Conservation (phyloP, 495 filamentous ascomycete species). For the Trichoderma virens region DNA sequence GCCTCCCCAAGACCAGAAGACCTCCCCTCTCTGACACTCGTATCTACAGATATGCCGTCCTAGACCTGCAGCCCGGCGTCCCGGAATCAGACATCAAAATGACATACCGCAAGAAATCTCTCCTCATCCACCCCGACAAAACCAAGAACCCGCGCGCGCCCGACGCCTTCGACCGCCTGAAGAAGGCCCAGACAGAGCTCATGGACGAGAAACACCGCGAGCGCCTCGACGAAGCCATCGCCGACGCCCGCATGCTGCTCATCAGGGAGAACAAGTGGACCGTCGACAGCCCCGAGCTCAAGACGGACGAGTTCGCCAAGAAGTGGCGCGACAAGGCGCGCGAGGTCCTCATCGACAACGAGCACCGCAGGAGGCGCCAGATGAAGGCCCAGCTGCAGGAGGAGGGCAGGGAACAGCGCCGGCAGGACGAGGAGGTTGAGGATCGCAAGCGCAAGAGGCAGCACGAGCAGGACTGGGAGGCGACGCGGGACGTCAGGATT, state of each 20-base stretch:
- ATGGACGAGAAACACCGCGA: constrained; percentile 89
- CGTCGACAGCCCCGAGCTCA: constrained; percentile 77
- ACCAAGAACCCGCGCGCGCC: constrained; percentile 85
- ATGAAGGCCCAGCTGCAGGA: constrained; percentile 92
- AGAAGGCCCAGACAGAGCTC: constrained; percentile 84
- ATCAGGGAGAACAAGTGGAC: constrained; percentile 93
- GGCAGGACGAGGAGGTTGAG: constrained; percentile 79
- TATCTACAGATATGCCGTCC: constrained; percentile 68
- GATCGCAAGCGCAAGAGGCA: constrained; percentile 87
- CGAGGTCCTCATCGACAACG: constrained; percentile 86
- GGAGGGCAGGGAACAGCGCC: constrained; percentile 84
- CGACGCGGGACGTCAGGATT: constrained; percentile 83
- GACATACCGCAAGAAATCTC: constrained; percentile 88
- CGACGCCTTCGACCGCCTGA: constrained; percentile 93
- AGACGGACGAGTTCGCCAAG: constrained; percentile 67
- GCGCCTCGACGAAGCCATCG: constrained; percentile 86
- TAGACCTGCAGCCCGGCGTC: constrained; percentile 92
- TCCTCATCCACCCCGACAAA: constrained; percentile 98
- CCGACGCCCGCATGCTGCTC: constrained; percentile 86
- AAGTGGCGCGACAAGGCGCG: constrained; percentile 92
- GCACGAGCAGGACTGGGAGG: constrained; percentile 88
- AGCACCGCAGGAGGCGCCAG: constrained; percentile 75
- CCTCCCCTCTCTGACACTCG: constrained; percentile 4
- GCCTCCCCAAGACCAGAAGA: constrained; percentile 8
- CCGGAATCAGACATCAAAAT: constrained; percentile 94